Evolutionary conservation across 2,329 filamentous ascomycete genomes (phyloP).

Genomic region (Metarhizium rileyi): DNA sequence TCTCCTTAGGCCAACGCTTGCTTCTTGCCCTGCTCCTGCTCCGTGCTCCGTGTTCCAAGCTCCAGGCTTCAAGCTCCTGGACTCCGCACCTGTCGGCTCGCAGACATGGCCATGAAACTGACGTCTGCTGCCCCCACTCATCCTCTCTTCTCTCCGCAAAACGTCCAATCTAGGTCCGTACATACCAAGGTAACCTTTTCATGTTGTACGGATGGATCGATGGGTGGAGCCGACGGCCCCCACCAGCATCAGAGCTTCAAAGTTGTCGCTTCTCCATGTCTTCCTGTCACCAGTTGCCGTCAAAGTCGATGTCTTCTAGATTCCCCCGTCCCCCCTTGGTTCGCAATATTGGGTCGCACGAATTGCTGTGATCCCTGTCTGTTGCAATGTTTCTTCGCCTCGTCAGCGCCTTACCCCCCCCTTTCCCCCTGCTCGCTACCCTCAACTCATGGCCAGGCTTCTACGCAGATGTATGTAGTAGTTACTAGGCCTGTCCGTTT

Average conservation of each 20-base stretch:
- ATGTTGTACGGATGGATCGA: too few species aligned
- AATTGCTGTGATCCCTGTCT: not conserved
- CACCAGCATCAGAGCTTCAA: not conserved
- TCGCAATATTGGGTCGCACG: not conserved
- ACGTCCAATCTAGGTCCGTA: not conserved
- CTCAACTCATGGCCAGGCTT: not conserved
- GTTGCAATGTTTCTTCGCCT: too few species aligned
- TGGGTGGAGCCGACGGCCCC: not conserved
- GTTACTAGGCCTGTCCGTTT: not conserved
- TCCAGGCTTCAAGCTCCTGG: too few species aligned
- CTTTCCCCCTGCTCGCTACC: not conserved
- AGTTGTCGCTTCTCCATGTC: too few species aligned
- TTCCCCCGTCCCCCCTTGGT: not conserved
- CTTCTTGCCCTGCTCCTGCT: not conserved
- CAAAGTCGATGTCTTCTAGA: too few species aligned
- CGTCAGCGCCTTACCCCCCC: not conserved
- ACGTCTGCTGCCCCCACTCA: not conserved
- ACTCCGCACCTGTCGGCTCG: not conserved
- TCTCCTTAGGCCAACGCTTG: too few species aligned
- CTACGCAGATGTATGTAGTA: not conserved
- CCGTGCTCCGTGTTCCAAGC: too few species aligned
- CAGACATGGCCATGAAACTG: not conserved
- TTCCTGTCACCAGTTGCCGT: too few species aligned
- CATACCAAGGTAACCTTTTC: too few species aligned
- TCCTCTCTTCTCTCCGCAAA: conserved; percentile 6